Base-by-base conservation (phyloP, 305 asterid species). In the Fraxinus floribunda region DNA sequence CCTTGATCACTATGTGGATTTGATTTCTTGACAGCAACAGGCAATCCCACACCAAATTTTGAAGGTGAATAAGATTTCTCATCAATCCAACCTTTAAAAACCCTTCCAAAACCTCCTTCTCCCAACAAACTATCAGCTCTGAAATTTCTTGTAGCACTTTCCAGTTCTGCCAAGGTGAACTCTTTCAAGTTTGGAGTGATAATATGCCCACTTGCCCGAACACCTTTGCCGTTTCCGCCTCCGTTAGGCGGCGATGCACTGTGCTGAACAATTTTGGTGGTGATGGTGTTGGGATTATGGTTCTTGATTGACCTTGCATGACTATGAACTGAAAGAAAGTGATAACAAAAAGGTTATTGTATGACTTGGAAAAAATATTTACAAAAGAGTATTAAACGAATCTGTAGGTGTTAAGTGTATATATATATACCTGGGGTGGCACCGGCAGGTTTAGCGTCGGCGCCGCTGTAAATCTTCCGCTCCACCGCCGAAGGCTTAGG, bases 31-130 rank as follows among this genome's bases (percentile, higher is more conserved):
- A 66, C 36, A 66, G 74, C 74, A 26, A 66, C 74, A 66, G 74
- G 16, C 35, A 26, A 26, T 11, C 74, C 74, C 0, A 3, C 36
- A 66, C 74, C 74, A 66, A 66, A 26, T 24, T 66, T 85, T 9
- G 88, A 82, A n/a, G 89, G 88, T 2, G 81, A 86, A 52, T 62
- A 80, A 9, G 85, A 85, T 66, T 80, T 80, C 26, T 52, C 75
- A 76, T 87, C 85, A 26, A 87, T 16, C 89, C 89, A 87, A 29
- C 89, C 89, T 81, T 85, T 82, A 78, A 77, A 86, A 39, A 86
- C 89, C 35, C 72, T 75, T 10, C 89, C 89, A 72, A 86, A 86
- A 15, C 89, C 89, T 36, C 89, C 89, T 73, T 79, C 87, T 3
- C 89, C 89, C 62, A 86, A 73, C 18, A 86, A 66, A 1, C 77